Conservation (phyloP, 495 filamentous ascomycete species). For the Penicillium verhagenii region DNA sequence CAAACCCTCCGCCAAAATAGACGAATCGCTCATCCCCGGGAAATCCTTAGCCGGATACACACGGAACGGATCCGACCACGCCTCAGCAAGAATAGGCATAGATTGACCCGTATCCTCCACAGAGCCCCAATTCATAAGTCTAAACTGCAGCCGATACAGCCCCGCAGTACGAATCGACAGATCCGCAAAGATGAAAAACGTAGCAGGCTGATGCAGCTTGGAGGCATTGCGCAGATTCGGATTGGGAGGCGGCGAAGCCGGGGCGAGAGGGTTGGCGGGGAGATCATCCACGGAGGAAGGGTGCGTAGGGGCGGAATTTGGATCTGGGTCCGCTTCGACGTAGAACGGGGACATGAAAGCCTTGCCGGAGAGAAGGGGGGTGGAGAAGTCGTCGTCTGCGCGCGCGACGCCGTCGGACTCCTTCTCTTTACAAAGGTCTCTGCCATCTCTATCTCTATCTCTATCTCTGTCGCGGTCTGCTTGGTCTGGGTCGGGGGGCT, state of each 20-base stretch:
- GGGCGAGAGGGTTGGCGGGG: neutral
- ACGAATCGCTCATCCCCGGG: conserved; percentile 75
- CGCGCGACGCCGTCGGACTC: conserved; percentile 16
- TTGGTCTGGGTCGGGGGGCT: conserved; percentile 42
- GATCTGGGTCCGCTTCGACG: conserved; percentile 45
- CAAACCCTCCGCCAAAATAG: conserved; percentile 36
- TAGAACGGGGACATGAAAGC: conserved; percentile 44
- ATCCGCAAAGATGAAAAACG: conserved; percentile 94
- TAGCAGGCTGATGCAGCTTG: conserved; percentile 30
- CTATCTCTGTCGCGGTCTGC: conserved; percentile 45
- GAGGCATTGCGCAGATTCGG: conserved; percentile 16
- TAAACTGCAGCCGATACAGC: conserved; percentile 76
- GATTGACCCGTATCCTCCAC: conserved; percentile 54
- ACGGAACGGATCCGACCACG: conserved; percentile 76
- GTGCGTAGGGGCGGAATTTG: conserved; percentile 58
- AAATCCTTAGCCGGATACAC: conserved; percentile 98
- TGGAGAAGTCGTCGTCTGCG: conserved; percentile 27
- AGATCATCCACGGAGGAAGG: conserved; percentile 54
- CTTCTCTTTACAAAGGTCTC: too few species aligned
- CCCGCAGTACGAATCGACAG: conserved; percentile 88
- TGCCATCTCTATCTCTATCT: too few species aligned
- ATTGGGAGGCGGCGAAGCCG: neutral
- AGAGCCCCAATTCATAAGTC: conserved; percentile 68
- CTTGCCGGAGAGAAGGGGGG: conserved; percentile 40
- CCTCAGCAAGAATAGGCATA: conserved; percentile 61